Conservation (phyloP, 306 rosid genomes). For the Medicago lupulina region DNA sequence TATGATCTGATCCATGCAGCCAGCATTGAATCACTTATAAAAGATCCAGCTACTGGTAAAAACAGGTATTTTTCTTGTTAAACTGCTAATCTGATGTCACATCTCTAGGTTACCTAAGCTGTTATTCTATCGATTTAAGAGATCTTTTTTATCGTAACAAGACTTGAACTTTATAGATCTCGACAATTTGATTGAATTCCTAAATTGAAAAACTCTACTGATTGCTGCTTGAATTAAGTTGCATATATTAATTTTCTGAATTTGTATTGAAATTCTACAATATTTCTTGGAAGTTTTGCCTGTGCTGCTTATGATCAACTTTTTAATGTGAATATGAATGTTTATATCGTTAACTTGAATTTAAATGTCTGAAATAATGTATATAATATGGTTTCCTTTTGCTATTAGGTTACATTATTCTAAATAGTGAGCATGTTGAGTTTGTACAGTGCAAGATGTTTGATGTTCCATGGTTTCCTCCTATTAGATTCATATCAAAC, state of each 20-base stretch:
- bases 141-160: neutral
- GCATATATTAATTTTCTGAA: neutral
- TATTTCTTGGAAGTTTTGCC: too few relatives aligned
- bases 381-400: too few relatives aligned
- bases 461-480: too few relatives aligned
- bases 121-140: conserved; percentile 30
- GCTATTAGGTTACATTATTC: too few relatives aligned
- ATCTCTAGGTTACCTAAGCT: conserved; percentile 7
- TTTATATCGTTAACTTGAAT: too few relatives aligned
- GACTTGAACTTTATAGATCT: neutral
- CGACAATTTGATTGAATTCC: neutral
- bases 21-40: conserved; percentile 75
- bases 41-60: conserved; percentile 68
- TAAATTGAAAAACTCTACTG: neutral
- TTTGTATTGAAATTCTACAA: too few relatives aligned
- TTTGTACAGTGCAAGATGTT: too few relatives aligned
- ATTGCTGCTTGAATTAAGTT: neutral
- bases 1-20: conserved; percentile 88
- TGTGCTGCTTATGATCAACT: too few relatives aligned
- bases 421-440: too few relatives aligned
- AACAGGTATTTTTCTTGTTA: conserved; percentile 61
- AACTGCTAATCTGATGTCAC: conserved; percentile 14
- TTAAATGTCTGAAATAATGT: too few relatives aligned
- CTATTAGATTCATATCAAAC: neutral
- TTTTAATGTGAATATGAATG: too few relatives aligned